phyloP scores from a whole-genome alignment of 1,139 yeast species.

The Blastobotrys aristatus region DNA sequence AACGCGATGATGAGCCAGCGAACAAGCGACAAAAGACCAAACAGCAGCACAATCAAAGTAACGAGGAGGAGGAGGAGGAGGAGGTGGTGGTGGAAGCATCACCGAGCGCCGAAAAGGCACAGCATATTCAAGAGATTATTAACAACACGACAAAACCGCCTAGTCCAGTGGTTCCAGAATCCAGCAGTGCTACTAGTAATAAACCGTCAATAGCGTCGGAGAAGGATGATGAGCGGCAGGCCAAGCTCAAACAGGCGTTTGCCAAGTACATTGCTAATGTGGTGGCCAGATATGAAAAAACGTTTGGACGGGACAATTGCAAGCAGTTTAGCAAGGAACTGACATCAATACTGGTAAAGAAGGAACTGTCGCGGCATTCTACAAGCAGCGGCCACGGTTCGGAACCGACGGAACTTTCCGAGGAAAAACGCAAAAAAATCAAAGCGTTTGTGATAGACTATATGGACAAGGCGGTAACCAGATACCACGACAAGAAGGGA shows the following conservation, averaged over 20 bases:
- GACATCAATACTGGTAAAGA: conserved; percentile 54
- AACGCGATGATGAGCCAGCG: not conserved
- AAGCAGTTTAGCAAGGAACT: conserved; percentile 79
- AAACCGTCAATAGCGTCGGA: too few relatives aligned
- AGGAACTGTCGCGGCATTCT: conserved; percentile 45
- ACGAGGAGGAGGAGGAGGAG: not conserved
- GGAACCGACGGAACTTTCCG: conserved; percentile 44
- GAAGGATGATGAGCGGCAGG: not conserved
- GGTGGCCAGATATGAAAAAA: conserved; percentile 58
- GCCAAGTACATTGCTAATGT: conserved; percentile 79
- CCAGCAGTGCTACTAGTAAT: too few relatives aligned
- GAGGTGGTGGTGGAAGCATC: not conserved
- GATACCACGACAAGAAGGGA: conserved; percentile 33
- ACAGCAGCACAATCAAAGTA: not conserved
- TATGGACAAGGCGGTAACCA: conserved; percentile 68
- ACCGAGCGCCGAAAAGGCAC: not conserved
- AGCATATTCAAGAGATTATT: not conserved
- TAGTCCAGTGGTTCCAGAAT: too few relatives aligned
- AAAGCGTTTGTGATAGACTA: conserved; percentile 58
- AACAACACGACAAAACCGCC: not conserved
- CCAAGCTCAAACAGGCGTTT: conserved; percentile 40
- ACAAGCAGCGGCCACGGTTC: conserved; percentile 22
- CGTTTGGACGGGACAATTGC: conserved; percentile 65
- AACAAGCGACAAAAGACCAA: conserved; percentile 3
- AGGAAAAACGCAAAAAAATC: conserved; percentile 62